Percentiles rank a stretch among this genome's conserved stretches.
phyloP scores from a whole-genome alignment of 805 yeast species.

The Sugiyamaella americana region DNA sequence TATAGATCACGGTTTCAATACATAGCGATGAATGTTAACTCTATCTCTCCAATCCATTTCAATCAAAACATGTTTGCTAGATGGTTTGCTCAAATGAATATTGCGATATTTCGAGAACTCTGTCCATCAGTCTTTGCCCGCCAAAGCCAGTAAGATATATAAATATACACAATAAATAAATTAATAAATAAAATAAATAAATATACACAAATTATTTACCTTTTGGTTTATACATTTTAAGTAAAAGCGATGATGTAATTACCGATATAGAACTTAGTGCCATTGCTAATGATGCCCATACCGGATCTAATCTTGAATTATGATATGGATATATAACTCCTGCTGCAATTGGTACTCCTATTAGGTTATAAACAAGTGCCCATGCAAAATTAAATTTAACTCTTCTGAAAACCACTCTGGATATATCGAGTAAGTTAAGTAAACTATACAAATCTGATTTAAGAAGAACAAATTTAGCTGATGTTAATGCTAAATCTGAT shows the following conservation, averaged over 20 bases:
- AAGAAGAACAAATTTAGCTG: slow-evolving; percentile 67
- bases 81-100: no score
- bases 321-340: slow-evolving; percentile 80
- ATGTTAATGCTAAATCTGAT: slow-evolving; percentile 66
- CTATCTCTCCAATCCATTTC: no score
- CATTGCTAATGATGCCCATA: slow-evolving; percentile 89
- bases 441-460: slow-evolving; percentile 45
- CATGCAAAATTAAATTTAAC: slow-evolving; percentile 79
- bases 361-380: slow-evolving; percentile 76
- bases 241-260: slow-evolving; percentile 65
- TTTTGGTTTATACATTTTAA: slow-evolving; percentile 45
- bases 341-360: slow-evolving; percentile 92
- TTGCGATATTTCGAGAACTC: no score
- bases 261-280: slow-evolving; percentile 89
- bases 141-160: no score
- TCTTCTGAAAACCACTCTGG: slow-evolving; percentile 61
- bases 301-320: slow-evolving; percentile 67
- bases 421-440: slow-evolving; percentile 56
- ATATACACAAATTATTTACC: neutral
- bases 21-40: no score
- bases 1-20: no score
- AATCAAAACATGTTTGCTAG: no score
- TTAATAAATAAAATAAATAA: neutral
- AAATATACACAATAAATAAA: no score
- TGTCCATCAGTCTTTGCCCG: no score